Evolutionary conservation across 371 early-diverging fungal genomes (phyloP).

Genomic region (Conidiobolus incongruus): DNA sequence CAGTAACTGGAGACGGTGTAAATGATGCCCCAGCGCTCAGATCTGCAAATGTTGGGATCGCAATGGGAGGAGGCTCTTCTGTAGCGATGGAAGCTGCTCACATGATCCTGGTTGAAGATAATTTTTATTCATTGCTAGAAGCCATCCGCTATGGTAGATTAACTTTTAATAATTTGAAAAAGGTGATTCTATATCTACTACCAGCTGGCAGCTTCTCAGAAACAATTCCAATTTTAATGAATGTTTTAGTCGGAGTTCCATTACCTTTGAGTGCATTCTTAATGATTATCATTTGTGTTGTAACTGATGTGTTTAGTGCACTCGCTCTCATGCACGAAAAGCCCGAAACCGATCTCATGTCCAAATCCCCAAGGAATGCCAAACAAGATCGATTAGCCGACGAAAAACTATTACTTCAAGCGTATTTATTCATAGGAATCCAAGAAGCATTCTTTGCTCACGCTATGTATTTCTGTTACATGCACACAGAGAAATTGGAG

Average conservation of each 20-base stretch:
- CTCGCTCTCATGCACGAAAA: conserved; percentile 37
- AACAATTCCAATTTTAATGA: conserved; percentile 38
- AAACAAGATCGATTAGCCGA: conserved; percentile 30
- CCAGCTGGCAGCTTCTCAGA: conserved; percentile 49
- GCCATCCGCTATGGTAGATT: conserved; percentile 62
- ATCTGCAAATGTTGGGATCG: conserved; percentile 84
- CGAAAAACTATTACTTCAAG: conserved; percentile 21
- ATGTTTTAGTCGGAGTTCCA: conserved; percentile 39
- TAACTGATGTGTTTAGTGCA: conserved; percentile 22
- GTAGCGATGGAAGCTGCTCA: conserved; percentile 89
- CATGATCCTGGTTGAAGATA: conserved; percentile 70
- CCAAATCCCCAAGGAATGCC: conserved; percentile 29
- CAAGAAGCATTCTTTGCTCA: conserved; percentile 28
- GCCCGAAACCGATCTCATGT: conserved; percentile 31
- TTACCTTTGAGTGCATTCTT: conserved; percentile 34
- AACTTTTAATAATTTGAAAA: conserved; percentile 61
- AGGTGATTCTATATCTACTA: conserved; percentile 49
- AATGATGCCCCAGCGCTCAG: conserved; percentile 95
- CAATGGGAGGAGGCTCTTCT: conserved; percentile 79
- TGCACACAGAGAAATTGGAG: conserved; percentile 18
- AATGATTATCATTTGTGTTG: conserved; percentile 29
- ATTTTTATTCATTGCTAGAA: conserved; percentile 43
- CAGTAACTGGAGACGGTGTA: conserved; percentile 96
- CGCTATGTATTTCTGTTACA: conserved; percentile 31
- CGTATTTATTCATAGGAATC: conserved; percentile 41